phyloP scores from a whole-genome alignment of 768 basidiomycete species.

The Boletus barrowsii region DNA sequence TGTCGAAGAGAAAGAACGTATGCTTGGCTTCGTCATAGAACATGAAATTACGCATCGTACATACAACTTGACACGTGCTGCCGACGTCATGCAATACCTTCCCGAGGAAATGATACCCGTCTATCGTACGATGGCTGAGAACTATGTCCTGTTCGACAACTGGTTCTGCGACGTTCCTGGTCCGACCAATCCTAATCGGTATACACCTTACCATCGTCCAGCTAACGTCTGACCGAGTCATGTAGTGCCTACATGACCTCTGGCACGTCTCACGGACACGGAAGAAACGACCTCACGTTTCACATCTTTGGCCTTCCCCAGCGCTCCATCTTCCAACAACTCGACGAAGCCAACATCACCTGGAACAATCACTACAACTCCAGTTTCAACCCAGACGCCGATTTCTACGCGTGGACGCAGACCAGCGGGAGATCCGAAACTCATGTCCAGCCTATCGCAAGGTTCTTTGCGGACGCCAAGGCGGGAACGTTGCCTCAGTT shows the following conservation, averaged over 20 bases:
- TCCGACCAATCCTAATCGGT: constrained; percentile 28
- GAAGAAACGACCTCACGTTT: constrained; percentile 17
- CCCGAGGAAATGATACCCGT: constrained; percentile 25
- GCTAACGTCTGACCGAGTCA: neutral
- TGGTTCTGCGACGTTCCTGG: constrained; percentile 28
- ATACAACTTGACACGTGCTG: constrained; percentile 10
- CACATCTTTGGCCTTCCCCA: constrained; percentile 20
- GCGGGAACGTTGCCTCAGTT: constrained; percentile 25
- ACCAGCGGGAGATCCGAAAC: constrained; percentile 15
- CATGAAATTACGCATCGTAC: constrained; percentile 16
- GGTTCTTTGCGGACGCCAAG: constrained; percentile 20
- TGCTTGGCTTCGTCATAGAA: constrained; percentile 24
- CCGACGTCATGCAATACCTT: constrained; percentile 21
- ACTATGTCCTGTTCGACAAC: constrained; percentile 21
- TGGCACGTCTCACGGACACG: constrained; percentile 26
- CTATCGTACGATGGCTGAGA: constrained; percentile 22
- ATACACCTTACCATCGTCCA: neutral
- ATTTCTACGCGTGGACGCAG: constrained; percentile 22
- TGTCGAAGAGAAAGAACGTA: constrained; percentile 7
- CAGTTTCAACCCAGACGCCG: constrained; percentile 25
- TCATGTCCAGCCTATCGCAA: constrained; percentile 12
- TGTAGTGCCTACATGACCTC: constrained; percentile 25
- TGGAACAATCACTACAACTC: constrained; percentile 29
- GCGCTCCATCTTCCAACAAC: constrained; percentile 27
- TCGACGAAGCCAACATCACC: constrained; percentile 24